These are phyloP conservation scores for Penicillium subrubescens DNA, from an alignment of 495 filamentous ascomycete genomes.

Conservation along the genomic window DNA sequence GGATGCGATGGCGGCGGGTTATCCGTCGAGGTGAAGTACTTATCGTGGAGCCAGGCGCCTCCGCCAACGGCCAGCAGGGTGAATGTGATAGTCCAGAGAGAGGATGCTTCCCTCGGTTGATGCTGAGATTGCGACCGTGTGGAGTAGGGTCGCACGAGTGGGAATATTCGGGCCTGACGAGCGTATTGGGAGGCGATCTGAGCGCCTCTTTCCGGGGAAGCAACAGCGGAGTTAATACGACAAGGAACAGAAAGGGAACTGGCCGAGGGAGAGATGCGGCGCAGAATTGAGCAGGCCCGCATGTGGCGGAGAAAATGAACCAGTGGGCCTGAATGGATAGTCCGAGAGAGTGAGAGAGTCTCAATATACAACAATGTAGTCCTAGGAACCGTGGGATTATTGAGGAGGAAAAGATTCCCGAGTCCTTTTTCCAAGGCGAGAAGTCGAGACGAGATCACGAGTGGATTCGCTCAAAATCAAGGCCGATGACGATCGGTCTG, in stretches of 20 bases:
- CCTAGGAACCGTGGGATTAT: neutral
- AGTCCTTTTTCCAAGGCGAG: neutral
- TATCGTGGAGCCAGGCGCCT: conserved; percentile 41
- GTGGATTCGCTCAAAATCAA: conserved; percentile 17
- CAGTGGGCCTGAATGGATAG: neutral
- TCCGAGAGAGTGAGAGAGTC: neutral
- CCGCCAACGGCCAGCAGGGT: conserved; percentile 35
- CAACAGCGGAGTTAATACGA: conserved; percentile 1
- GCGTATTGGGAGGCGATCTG: conserved; percentile 25
- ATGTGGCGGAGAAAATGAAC: conserved; percentile 34
- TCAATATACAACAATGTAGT: conserved; percentile 7
- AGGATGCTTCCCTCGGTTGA: conserved; percentile 41
- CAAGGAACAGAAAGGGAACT: conserved; percentile 23
- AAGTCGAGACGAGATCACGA: conserved; percentile 15
- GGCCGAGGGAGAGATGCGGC: conserved; percentile 40
- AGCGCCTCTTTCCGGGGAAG: conserved; percentile 18
- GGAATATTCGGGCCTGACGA: conserved; percentile 25
- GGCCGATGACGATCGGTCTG: conserved; percentile 12
- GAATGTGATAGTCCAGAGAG: conserved; percentile 44
- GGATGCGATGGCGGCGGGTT: conserved; percentile 7
- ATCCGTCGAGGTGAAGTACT: conserved; percentile 27
- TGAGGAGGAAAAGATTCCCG: neutral
- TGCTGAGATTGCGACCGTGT: conserved; percentile 21
- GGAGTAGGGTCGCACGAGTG: conserved; percentile 31
- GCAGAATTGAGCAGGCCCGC: conserved; percentile 36